These are phyloP conservation scores for Chloranthus sessilifolius DNA, from an alignment of 164 flowering plant genomes.

Conservation along the genomic window DNA sequence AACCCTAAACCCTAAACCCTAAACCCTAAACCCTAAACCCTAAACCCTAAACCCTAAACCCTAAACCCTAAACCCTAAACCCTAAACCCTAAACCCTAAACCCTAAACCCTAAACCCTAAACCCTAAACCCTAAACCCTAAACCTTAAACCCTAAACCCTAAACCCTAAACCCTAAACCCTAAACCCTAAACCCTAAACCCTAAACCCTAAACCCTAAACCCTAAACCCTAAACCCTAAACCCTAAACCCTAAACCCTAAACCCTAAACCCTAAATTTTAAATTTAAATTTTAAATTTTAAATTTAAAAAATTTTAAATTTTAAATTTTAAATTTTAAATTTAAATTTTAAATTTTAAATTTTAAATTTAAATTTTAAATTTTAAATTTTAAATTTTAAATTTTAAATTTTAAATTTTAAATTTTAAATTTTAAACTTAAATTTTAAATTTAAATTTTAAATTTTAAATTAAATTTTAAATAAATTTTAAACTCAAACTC, in stretches of 20 bases:
- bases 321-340: background rate
- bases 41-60: background rate
- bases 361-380: constrained; percentile 2
- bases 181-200: constrained; percentile 6
- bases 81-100: constrained; percentile 4
- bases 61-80: background rate
- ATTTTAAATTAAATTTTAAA: background rate
- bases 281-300: background rate
- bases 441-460: constrained; percentile 1
- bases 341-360: too few relatives aligned
- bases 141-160: constrained; percentile 1
- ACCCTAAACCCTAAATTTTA: constrained; percentile 2
- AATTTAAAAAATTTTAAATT: too few relatives aligned
- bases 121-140: background rate
- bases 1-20: constrained; percentile 1
- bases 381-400: too few relatives aligned
- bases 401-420: background rate
- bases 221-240: constrained; percentile 5
- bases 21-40: constrained; percentile 1
- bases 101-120: constrained; percentile 1
- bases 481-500: background rate
- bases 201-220: constrained; percentile 3
- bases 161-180: constrained; percentile 4
- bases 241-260: background rate
- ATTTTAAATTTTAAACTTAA: too few relatives aligned